Evolutionary conservation across 2,329 filamentous ascomycete genomes (phyloP).

Genomic region (Phaeosphaeriaceae sp.): DNA sequence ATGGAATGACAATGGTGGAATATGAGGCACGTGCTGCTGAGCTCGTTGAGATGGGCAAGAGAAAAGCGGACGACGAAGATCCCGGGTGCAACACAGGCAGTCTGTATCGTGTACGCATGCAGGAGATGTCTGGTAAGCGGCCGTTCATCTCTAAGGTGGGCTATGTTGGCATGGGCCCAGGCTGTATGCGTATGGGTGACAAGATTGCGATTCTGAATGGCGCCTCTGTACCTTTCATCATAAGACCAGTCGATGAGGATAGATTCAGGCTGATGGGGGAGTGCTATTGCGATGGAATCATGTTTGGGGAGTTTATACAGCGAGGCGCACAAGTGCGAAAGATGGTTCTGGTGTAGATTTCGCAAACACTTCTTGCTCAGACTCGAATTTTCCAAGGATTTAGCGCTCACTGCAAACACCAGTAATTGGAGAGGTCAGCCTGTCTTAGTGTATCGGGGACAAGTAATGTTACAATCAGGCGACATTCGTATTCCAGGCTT

Average conservation of each 20-base stretch:
- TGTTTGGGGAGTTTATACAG: neutral
- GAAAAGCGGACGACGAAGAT: neutral
- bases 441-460: too few species aligned
- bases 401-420: too few species aligned
- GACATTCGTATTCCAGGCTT: too few species aligned
- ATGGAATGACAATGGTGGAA: neutral
- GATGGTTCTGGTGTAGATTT: neutral
- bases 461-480: too few species aligned
- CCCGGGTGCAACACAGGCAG: neutral
- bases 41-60: neutral
- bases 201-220: neutral
- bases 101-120: slow-evolving; percentile 1
- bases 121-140: neutral
- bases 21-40: neutral
- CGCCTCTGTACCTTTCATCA: neutral
- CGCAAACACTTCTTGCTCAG: too few species aligned
- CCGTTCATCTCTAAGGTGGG: neutral
- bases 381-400: too few species aligned
- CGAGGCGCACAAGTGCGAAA: neutral
- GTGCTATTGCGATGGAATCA: slow-evolving; percentile 4
- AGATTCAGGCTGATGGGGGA: neutral
- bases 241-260: neutral
- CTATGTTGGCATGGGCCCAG: neutral
- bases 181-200: neutral
- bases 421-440: too few species aligned